Conservation (phyloP, 2,329 filamentous ascomycete species). For the Alternaria viburni region DNA sequence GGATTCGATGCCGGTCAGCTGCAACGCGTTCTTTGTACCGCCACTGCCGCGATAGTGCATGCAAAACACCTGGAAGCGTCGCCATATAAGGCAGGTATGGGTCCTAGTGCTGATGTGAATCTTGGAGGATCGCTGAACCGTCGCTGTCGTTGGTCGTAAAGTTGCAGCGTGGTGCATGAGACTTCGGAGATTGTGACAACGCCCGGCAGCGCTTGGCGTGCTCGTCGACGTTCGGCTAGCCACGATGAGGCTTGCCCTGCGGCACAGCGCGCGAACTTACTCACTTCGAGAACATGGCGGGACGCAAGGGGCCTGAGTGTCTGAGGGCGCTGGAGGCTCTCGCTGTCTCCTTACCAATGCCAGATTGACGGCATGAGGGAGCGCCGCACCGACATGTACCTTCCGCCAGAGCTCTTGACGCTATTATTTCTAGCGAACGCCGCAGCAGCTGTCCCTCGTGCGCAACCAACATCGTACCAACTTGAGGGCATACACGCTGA, state of each 20-base stretch:
- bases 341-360: neutral
- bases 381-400: neutral
- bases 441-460: slow-evolving; percentile 20
- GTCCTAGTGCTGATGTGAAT: neutral
- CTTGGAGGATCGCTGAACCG: neutral
- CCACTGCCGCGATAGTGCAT: neutral
- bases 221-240: slow-evolving; percentile 3
- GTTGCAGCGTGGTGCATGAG: neutral
- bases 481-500: neutral
- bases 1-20: neutral
- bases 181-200: neutral
- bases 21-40: neutral
- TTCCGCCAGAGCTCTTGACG: slow-evolving; percentile 20
- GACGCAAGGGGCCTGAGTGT: neutral
- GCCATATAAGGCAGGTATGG: neutral
- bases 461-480: neutral
- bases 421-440: slow-evolving; percentile 17
- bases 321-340: neutral
- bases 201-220: slow-evolving; percentile 3
- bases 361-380: neutral
- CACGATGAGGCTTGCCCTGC: slow-evolving; percentile 2
- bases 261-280: slow-evolving; percentile 6
- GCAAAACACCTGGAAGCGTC: neutral
- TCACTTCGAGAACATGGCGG: neutral
- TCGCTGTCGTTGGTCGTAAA: neutral